Conservation (phyloP, 2,329 filamentous ascomycete genomes). For the Fusarium cicatricum region DNA sequence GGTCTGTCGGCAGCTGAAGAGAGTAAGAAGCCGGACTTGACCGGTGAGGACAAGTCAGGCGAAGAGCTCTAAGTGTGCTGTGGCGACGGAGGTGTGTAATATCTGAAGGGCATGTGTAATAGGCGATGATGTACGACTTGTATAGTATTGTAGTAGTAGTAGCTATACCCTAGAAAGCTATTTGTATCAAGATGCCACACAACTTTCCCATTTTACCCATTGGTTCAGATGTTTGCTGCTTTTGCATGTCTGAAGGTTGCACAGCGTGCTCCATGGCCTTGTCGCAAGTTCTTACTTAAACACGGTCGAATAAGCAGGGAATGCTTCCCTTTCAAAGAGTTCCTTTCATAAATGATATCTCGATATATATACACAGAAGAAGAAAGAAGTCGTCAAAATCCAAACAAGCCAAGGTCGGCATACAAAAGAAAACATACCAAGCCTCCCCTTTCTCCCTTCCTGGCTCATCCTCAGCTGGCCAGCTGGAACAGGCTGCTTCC, state of each 20-base stretch:
- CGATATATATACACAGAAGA: slow-evolving; percentile 21
- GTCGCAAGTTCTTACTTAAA: too few relatives aligned
- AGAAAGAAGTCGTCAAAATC: slow-evolving; percentile 9
- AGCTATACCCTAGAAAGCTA: slow-evolving; percentile 21
- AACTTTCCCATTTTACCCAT: too few relatives aligned
- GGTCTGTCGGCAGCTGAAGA: slow-evolving; percentile 54
- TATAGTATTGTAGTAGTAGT: slow-evolving; percentile 37
- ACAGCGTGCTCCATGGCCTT: too few relatives aligned
- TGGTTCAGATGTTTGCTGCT: too few relatives aligned
- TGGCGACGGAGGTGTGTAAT: slow-evolving; percentile 2
- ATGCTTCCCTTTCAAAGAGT: not conserved
- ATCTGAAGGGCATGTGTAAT: slow-evolving; percentile 3
- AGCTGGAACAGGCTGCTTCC: slow-evolving; percentile 39
- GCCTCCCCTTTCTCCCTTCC: not conserved
- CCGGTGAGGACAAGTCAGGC: not conserved
- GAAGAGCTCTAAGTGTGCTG: slow-evolving; percentile 11
- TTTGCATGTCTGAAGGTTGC: too few relatives aligned
- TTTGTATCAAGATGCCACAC: slow-evolving; percentile 13
- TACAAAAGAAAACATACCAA: not conserved
- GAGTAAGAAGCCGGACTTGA: slow-evolving; percentile 25
- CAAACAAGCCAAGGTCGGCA: not conserved
- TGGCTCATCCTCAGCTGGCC: not conserved
- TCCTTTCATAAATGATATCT: slow-evolving; percentile 14
- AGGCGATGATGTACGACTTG: slow-evolving; percentile 32
- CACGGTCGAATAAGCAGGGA: too few relatives aligned